Evolutionary conservation across 1,284 basidiomycete genomes (phyloP), one percentile per base, ranked within the genome.

Genomic region (Flammula alnicola): DNA sequence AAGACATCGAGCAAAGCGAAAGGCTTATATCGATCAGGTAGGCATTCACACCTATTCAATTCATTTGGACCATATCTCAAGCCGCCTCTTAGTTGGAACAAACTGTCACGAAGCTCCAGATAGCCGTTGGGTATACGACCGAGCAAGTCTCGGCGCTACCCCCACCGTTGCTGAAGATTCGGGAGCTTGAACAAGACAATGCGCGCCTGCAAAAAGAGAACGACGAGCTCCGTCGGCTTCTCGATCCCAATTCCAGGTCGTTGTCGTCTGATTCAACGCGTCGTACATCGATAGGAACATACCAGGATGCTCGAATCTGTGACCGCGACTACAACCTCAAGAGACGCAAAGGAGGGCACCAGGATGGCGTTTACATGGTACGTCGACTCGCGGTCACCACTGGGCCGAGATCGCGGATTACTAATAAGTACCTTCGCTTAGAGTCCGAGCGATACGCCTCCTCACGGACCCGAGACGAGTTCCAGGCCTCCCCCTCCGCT

Each of bases 11-110:
- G 93, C 92, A 65, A 95, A 95, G 72, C 81, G 93, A 69, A 95
- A 95, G 75, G 92, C 91, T 9, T 93, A 95, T 73, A 91, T 95
- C 63, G 91, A 93, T 62, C 86, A 92, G 74, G 91, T 91, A 55
- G 56, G 79, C 71, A n/a, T 14, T 29, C 48, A 51, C 49, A 37
- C 19, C 44, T 30, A 40, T 38, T 16, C 23, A 25, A 10, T 10
- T 17, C 11, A n/a, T 39, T n/a, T 12, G n/a, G 17, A 20, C 51
- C 19, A 48, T 12, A 39, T 36, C 45, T 32, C 38, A 22, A 47
- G 26, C 16, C 45, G 31, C 39, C 32, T 26, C 35, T 6, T 62
- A 91, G 89, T 77, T 91, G 54, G 89, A 92, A 60, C 82, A 87
- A 64, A 90, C 87, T 0, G 89, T 92, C 30, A 85, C 85, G 1